Evolutionary conservation across 371 early-diverging fungal genomes (phyloP), one percentile per base, ranked within the genome.

Genomic region (Syncephalastrum racemosum): DNA sequence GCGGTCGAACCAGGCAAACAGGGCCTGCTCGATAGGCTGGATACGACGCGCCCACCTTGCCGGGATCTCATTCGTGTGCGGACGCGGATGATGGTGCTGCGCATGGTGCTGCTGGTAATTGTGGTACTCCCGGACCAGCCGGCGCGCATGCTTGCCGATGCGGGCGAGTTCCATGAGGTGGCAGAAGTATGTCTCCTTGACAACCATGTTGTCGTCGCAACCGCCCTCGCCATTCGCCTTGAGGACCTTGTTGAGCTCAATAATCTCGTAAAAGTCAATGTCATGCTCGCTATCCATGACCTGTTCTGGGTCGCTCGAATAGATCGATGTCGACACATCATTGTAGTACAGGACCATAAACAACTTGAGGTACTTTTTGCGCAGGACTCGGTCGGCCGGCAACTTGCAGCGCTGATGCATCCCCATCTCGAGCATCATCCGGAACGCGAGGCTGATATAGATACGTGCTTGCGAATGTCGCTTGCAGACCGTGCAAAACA

Each of bases 291-390:
- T 60, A 48, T 73, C 72, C 43, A 74, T 68, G 7, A 78, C 14
- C 12, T 66, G 44, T 12, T 63, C 45, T 6, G 68, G 64, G 23
- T 70, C 67, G 14, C 68, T 68, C 8, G 68, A 68, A 27, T 78
- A 70, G 5, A 67, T 58, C 0, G 67, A 57, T 12, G 57, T 50
- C 4, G 59, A 58, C 15, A 68, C 60, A 40, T 78, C 78, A 42
- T 68, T 72, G 41, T 74, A 78, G 47, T 68, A 75, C 10, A 75
- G 57, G 22, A 68, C 75, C 71, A 78, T 60, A 22, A 64, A 66
- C 1, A 72, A 48, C 18, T 70, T 70, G 0, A 78, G 24, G 25
- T 65, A 67, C 22, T 58, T 51, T 45, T 75, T 74, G 48, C 71
- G 63, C 31, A 67, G 18, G 7, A 66, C 20, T 5, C 54, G 59